These are phyloP conservation scores for Prunus kanzakura DNA, from an alignment of 306 rosid genomes.

Conservation along the genomic window DNA sequence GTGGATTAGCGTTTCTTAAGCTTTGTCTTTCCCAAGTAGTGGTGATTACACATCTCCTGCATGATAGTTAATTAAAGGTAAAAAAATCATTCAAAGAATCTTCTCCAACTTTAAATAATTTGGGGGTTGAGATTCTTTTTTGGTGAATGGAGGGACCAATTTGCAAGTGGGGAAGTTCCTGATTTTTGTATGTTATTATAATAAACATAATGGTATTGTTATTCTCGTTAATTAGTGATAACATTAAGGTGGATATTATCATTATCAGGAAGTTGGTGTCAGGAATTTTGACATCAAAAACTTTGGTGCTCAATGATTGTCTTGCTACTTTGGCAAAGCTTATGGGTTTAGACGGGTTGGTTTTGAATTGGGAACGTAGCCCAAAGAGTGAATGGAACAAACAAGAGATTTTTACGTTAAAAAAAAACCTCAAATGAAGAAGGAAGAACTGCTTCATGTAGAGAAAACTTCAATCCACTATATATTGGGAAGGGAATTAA, in stretches of 20 bases:
- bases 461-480: too few relatives aligned
- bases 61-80: constrained; percentile 16
- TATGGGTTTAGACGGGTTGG: neutral
- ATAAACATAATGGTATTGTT: neutral
- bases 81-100: constrained; percentile 8
- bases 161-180: neutral
- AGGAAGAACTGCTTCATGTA: neutral
- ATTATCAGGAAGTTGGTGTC: neutral
- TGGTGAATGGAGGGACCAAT: constrained; percentile 8
- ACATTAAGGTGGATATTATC: neutral
- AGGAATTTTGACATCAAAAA: neutral
- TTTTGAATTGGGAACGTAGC: neutral
- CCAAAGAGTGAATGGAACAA: neutral
- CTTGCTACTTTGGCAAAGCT: neutral
- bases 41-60: constrained; percentile 17
- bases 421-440: neutral
- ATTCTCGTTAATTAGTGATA: neutral
- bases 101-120: neutral
- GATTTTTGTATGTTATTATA: neutral
- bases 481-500: too few relatives aligned
- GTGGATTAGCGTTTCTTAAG: constrained; percentile 14
- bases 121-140: neutral
- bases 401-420: neutral
- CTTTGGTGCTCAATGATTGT: neutral
- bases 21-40: constrained; percentile 8